Evolutionary conservation across 768 basidiomycete genomes (phyloP).

Genomic region (Serendipita vermifera): DNA sequence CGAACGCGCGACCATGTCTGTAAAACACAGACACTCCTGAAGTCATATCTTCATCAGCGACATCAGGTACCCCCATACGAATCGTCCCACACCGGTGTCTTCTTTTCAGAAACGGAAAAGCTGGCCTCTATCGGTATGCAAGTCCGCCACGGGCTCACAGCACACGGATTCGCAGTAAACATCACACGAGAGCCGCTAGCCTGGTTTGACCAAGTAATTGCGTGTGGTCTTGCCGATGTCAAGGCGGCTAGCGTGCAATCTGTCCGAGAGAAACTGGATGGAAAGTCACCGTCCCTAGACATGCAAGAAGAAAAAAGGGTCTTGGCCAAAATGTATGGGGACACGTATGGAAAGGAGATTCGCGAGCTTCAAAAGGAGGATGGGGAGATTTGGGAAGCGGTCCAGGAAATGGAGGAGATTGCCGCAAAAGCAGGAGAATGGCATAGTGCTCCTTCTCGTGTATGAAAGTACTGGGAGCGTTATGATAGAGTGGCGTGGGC

Average conservation of each 20-base stretch:
- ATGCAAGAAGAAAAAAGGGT: constrained; percentile 11
- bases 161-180: constrained; percentile 91
- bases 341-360: constrained; percentile 10
- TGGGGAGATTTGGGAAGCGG: constrained; percentile 7
- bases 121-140: constrained; percentile 95
- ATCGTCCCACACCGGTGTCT: constrained; percentile 83
- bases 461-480: too few species aligned
- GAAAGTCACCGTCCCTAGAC: neutral
- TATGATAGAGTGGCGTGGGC: too few species aligned
- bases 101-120: constrained; percentile 67
- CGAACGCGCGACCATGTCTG: constrained; percentile 73
- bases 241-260: constrained; percentile 41
- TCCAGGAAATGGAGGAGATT: constrained; percentile 14
- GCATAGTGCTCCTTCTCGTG: neutral
- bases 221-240: constrained; percentile 81
- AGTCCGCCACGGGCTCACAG: constrained; percentile 84
- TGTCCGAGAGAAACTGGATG: neutral
- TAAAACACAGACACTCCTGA: constrained; percentile 59
- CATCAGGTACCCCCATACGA: constrained; percentile 46
- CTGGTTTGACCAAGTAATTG: constrained; percentile 84
- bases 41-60: constrained; percentile 43
- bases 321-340: constrained; percentile 10
- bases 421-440: constrained; percentile 14
- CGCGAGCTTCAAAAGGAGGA: constrained; percentile 7
- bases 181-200: constrained; percentile 61